A percentile compares a stretch with the other conserved stretches of the same genome.
Conservation (phyloP, 805 yeast genomes). For the Wickerhamiella vanderwaltii region DNA sequence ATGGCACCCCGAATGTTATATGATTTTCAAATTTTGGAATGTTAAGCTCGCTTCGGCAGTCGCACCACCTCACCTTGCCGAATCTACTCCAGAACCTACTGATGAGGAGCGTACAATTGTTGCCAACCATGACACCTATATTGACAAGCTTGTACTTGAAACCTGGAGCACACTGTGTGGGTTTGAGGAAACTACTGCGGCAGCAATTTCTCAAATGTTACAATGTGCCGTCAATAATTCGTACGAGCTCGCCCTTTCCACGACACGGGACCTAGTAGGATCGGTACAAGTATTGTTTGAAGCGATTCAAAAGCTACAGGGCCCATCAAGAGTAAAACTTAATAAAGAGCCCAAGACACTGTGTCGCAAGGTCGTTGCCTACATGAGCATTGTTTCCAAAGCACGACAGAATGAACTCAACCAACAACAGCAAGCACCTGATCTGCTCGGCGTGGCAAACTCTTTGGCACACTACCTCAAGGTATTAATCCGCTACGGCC, state of each 20-base stretch:
- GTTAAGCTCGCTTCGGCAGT: constrained; percentile 43
- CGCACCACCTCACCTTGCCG: not conserved
- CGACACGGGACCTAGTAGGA: constrained; percentile 60
- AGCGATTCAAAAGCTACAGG: constrained; percentile 43
- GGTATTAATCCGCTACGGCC: constrained; percentile 66
- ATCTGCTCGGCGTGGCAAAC: constrained; percentile 65
- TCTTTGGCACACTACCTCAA: constrained; percentile 89
- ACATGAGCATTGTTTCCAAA: constrained; percentile 70
- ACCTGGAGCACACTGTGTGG: constrained; percentile 83
- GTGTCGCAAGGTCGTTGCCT: constrained; percentile 81
- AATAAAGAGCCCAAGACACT: constrained; percentile 66
- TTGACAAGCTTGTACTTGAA: constrained; percentile 45
- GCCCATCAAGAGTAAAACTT: constrained; percentile 9
- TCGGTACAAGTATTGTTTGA: constrained; percentile 65
- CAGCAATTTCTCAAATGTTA: constrained; percentile 83
- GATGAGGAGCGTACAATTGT: constrained; percentile 15
- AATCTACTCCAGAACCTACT: not conserved
- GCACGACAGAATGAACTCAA: constrained; percentile 27
- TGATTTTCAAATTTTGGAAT: constrained; percentile 96
- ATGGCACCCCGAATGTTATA: constrained; percentile 99
- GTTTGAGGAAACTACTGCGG: constrained; percentile 83
- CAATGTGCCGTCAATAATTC: constrained; percentile 67
- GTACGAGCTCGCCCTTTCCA: constrained; percentile 50
- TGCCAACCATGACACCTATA: constrained; percentile 40
- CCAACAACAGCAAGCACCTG: constrained; percentile 23